phyloP scores from a whole-genome alignment of 2,329 filamentous ascomycete genomes.

The Ophiostoma novo-ulmi region DNA sequence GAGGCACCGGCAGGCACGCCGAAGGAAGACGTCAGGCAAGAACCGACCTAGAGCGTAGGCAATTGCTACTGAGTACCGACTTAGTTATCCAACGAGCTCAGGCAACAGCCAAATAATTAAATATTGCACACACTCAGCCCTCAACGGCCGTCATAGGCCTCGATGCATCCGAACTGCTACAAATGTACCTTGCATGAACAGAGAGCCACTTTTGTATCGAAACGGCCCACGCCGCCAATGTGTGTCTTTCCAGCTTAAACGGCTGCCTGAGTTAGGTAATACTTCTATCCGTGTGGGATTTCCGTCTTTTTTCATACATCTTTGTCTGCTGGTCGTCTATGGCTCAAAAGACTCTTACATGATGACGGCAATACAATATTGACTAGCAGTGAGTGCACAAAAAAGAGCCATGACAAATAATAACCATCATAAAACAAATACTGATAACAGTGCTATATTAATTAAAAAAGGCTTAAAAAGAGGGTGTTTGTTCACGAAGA shows the following conservation, averaged over 20 bases:
- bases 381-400: no score
- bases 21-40: neutral
- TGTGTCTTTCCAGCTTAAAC: neutral
- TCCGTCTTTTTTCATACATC: no score
- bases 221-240: neutral
- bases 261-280: neutral
- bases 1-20: neutral
- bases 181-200: slow-evolving; percentile 10
- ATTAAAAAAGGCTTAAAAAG: neutral
- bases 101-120: neutral
- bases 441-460: no score
- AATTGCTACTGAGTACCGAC: neutral
- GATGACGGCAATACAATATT: no score
- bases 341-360: no score
- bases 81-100: neutral
- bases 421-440: no score
- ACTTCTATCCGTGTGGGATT: no score
- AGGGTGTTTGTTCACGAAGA: neutral
- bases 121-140: neutral
- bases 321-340: no score
- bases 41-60: neutral
- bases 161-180: neutral
- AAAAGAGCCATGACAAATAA: neutral
- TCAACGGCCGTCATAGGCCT: neutral
- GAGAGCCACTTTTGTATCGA: neutral